Conservation (phyloP, 768 basidiomycete species). For the Lentinula boryana region DNA sequence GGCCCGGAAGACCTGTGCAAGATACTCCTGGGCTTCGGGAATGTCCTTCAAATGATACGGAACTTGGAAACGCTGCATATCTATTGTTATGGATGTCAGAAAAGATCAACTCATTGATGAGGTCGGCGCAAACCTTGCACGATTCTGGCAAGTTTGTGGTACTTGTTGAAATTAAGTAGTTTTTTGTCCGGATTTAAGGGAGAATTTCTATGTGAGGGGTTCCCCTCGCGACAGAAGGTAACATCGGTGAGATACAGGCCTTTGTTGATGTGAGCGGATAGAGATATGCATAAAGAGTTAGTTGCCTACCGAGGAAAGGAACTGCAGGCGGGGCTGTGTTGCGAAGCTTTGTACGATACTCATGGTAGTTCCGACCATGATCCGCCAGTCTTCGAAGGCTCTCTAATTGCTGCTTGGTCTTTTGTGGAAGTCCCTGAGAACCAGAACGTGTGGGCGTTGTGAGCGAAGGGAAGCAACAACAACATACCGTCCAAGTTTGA, state of each 20-base stretch:
- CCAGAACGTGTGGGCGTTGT: neutral
- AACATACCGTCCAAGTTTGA: constrained; percentile 88
- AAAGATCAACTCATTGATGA: neutral
- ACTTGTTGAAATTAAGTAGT: constrained; percentile 95
- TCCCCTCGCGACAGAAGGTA: constrained; percentile 94
- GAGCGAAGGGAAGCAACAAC: neutral
- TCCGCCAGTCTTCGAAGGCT: constrained; percentile 81
- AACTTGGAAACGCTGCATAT: constrained; percentile 90
- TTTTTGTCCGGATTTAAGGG: constrained; percentile 70
- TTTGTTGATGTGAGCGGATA: constrained; percentile 20
- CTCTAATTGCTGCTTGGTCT: constrained; percentile 77
- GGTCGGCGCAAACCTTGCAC: constrained; percentile 52
- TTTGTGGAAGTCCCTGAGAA: constrained; percentile 74
- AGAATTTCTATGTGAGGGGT: constrained; percentile 78
- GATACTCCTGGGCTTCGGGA: constrained; percentile 80
- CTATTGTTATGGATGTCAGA: constrained; percentile 26
- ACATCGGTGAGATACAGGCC: constrained; percentile 87
- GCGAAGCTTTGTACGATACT: constrained; percentile 84
- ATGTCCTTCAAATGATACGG: constrained; percentile 85
- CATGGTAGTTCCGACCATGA: constrained; percentile 83
- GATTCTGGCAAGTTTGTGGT: constrained; percentile 83
- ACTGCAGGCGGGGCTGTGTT: constrained; percentile 90
- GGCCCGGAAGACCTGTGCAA: constrained; percentile 68
- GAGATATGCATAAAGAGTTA: neutral
- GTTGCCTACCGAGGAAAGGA: constrained; percentile 79